Evolutionary conservation across 352 stramenopile genomes (phyloP).

Genomic region (Globisporangium paroecandrum): DNA sequence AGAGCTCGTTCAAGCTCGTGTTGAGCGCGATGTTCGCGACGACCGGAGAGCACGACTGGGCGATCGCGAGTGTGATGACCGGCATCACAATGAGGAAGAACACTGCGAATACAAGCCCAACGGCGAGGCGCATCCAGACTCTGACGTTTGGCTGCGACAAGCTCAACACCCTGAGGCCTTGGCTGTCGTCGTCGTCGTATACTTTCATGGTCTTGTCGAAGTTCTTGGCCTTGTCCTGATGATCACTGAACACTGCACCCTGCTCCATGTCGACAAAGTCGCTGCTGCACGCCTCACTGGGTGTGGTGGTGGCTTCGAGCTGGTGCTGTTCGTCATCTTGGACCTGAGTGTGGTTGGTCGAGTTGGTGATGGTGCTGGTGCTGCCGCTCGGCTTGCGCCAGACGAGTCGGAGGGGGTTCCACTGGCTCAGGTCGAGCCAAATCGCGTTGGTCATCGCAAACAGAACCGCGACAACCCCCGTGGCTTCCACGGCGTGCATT

Average conservation of each 20-base stretch:
- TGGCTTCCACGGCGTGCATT: conserved; percentile 11
- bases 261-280: no score
- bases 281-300: no score
- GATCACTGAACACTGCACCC: no score
- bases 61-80: conserved; percentile 18
- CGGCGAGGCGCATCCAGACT: conserved; percentile 5
- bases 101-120: background rate
- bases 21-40: conserved; percentile 39
- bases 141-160: no score
- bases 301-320: no score
- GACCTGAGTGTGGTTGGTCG: no score
- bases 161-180: no score
- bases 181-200: background rate
- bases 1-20: conserved; percentile 37
- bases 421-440: conserved; percentile 28
- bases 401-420: conserved; percentile 20
- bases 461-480: conserved; percentile 18
- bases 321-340: background rate
- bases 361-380: no score
- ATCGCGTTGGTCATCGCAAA: conserved; percentile 18
- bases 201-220: no score
- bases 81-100: conserved; percentile 10
- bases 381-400: no score
- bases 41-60: conserved; percentile 15
- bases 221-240: no score